Evolutionary conservation across 768 basidiomycete species (phyloP), one percentile per base, ranked within the genome.

Genomic region (Auriscalpium vulgare): DNA sequence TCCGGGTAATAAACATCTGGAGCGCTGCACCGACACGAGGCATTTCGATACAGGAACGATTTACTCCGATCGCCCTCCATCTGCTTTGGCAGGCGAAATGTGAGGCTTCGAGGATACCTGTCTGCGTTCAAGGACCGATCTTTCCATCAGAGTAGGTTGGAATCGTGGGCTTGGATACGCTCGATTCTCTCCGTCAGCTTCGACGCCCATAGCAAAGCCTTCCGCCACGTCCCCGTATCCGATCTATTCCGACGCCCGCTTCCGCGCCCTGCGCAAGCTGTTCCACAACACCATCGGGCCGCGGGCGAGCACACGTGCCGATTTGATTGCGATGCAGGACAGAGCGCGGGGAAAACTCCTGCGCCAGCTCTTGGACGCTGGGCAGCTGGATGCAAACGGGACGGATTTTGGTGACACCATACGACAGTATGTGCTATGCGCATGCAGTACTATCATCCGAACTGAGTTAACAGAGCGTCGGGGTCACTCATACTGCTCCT

Each of bases 261-360:
- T 73, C 61, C 65, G 66, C 36, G 70, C 71, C 50, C 66, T 73
- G 53, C 63, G 72, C 19, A 61, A 67, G 14, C 56, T 74, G 10
- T 70, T 71, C 59, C 65, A 71, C 17, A 54, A 65, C 5, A 66
- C 66, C 53, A 71, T 74, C 37, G 71, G 71, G 1, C 68, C 71
- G 0, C 65, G 66, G 14, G 63, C 66, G 10, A 67, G 59, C 43
- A 56, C 64, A 38, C 53, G 62, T 11, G 34, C 57, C 3, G 45
- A 36, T 14, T 49, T 64, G 19, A 56, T 65, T 10, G 8, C 50
- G 19, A 57, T 63, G 51, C 65, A 65, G 50, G 62, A 65, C 47
- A 37, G 50, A 37, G 60, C 62, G 44, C 58, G 62, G 3, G 52
- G 45, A 23, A 54, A 52, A 34, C 60, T 66, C 10, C 53, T 65